Conservation (phyloP, 345 rosid genomes). For the Anastatica hierochuntica region DNA sequence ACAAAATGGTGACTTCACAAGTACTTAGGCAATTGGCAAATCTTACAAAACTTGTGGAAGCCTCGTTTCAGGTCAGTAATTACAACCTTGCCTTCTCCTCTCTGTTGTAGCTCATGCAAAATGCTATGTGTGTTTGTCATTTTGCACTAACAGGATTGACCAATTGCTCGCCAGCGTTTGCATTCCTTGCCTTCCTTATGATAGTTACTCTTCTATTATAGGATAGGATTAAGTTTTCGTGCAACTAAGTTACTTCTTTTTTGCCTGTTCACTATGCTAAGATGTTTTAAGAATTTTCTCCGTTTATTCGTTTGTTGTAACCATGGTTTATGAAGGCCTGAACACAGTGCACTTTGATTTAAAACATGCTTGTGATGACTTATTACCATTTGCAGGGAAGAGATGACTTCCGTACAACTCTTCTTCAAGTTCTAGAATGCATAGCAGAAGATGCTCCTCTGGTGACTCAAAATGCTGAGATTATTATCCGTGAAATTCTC, state of each 20-base stretch:
- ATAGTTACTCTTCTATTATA: background rate
- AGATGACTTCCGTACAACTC: slow-evolving; percentile 90
- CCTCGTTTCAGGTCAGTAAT: slow-evolving; percentile 71
- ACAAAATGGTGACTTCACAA: slow-evolving; percentile 54
- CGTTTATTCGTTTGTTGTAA: too few relatives aligned
- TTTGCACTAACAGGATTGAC: too few relatives aligned
- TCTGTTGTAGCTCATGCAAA: background rate
- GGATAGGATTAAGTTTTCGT: background rate
- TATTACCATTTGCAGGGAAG: slow-evolving; percentile 48
- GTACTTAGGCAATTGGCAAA: slow-evolving; percentile 76
- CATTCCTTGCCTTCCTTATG: background rate
- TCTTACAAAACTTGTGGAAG: slow-evolving; percentile 64
- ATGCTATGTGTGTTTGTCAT: background rate
- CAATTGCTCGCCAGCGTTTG: background rate
- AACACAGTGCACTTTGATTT: background rate
- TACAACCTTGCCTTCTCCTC: background rate
- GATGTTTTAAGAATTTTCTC: too few relatives aligned
- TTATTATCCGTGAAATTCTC: slow-evolving; percentile 56
- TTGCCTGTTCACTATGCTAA: too few relatives aligned
- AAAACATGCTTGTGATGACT: background rate
- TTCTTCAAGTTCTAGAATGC: slow-evolving; percentile 74
- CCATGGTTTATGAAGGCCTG: too few relatives aligned
- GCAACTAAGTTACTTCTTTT: too few relatives aligned
- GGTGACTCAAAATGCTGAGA: slow-evolving; percentile 44
- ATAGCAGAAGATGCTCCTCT: slow-evolving; percentile 59